Evolutionary conservation across 345 rosid genomes (phyloP).

Genomic region (Mallotus nudiflorus): DNA sequence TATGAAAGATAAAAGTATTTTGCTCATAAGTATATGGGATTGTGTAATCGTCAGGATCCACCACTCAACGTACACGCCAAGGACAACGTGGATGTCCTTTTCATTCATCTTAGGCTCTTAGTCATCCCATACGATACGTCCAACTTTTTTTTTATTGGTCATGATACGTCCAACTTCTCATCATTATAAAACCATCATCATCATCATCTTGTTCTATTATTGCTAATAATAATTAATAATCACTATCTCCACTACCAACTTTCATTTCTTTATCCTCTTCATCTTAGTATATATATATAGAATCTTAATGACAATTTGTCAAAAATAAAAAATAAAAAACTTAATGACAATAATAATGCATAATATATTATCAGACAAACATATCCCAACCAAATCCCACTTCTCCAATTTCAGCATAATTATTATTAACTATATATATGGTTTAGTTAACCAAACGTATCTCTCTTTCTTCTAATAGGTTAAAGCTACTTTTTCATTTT

Average conservation of each 20-base stretch:
- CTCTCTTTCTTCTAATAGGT: constrained; percentile 30
- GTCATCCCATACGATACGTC: too few species aligned
- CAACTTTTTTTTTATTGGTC: too few species aligned
- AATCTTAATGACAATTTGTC: too few species aligned
- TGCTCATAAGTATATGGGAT: too few species aligned
- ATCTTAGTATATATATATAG: too few species aligned
- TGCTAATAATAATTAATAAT: too few species aligned
- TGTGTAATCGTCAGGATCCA: constrained; percentile 24
- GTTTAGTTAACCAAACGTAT: constrained; percentile 29
- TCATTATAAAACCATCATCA: not conserved
- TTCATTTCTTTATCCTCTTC: too few species aligned
- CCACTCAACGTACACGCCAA: constrained; percentile 49
- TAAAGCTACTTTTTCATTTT: constrained; percentile 15
- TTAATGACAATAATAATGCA: not conserved
- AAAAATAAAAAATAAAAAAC: too few species aligned
- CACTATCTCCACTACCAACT: too few species aligned
- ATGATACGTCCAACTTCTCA: constrained; percentile 16
- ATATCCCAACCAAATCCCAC: constrained; percentile 66
- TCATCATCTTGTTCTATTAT: too few species aligned
- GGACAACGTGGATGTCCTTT: constrained; percentile 25
- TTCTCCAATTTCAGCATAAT: constrained; percentile 10
- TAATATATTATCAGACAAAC: not conserved
- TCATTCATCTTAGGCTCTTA: too few species aligned
- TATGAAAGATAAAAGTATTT: too few species aligned
- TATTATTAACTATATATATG: not conserved